phyloP scores from a whole-genome alignment of 2,329 filamentous ascomycete genomes.

The Penicillium hordei region DNA sequence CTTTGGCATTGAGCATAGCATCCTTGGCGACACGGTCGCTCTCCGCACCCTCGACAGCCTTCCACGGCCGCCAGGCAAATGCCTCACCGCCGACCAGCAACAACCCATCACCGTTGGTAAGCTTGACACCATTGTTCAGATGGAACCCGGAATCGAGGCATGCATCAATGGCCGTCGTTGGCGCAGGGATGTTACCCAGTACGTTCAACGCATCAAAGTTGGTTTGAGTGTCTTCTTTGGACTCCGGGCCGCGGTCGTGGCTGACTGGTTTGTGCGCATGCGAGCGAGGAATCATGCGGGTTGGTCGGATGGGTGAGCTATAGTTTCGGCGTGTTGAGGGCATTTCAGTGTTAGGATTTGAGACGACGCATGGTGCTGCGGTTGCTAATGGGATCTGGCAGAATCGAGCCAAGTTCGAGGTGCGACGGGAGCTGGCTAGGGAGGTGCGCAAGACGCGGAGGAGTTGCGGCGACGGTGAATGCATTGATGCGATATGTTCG shows the following conservation, averaged over 20 bases:
- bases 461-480: conserved; percentile 43
- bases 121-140: conserved; percentile 74
- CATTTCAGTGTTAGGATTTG: background rate
- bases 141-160: conserved; percentile 82
- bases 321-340: conserved; percentile 23
- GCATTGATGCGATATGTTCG: conserved; percentile 27
- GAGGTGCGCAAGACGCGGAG: conserved; percentile 44
- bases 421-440: conserved; percentile 21
- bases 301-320: conserved; percentile 29
- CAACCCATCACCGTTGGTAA: conserved; percentile 68
- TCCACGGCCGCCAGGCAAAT: conserved; percentile 86
- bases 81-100: conserved; percentile 83
- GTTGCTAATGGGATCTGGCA: conserved; percentile 12
- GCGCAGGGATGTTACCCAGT: conserved; percentile 69
- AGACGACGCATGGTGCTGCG: conserved; percentile 6
- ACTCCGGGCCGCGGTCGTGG: conserved; percentile 61
- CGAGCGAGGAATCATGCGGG: conserved; percentile 34
- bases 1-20: conserved; percentile 68
- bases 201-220: conserved; percentile 79
- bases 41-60: conserved; percentile 41
- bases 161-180: conserved; percentile 79
- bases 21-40: conserved; percentile 33
- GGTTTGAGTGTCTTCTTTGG: conserved; percentile 62
- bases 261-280: conserved; percentile 42
- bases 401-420: conserved; percentile 13